These are phyloP conservation scores for Saccharomyces pastorianus DNA, from an alignment of 1,139 yeast genomes.

Conservation along the genomic window DNA sequence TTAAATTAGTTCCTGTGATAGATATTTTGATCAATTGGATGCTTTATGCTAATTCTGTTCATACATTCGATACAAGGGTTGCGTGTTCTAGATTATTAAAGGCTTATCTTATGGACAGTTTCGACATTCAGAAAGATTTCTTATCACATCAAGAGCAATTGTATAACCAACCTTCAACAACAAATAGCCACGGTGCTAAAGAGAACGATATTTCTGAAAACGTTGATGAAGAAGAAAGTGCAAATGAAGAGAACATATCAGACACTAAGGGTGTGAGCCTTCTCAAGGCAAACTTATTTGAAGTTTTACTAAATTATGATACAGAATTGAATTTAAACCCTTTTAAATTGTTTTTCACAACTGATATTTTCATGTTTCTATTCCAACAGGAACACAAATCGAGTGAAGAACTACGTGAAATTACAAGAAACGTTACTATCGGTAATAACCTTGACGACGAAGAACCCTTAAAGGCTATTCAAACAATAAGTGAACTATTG, in stretches of 20 bases:
- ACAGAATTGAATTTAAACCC: conserved; percentile 73
- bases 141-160: conserved; percentile 54
- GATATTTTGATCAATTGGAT: conserved; percentile 78
- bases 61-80: conserved; percentile 69
- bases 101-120: conserved; percentile 60
- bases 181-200: conserved; percentile 3
- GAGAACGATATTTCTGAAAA: background rate
- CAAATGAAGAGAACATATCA: background rate
- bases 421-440: conserved; percentile 48
- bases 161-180: conserved; percentile 26
- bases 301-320: conserved; percentile 69
- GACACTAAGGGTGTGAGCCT: background rate
- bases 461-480: conserved; percentile 66
- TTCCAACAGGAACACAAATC: conserved; percentile 44
- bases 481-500: conserved; percentile 70
- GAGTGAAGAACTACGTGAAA: conserved; percentile 29
- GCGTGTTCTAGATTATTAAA: conserved; percentile 61
- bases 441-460: conserved; percentile 64
- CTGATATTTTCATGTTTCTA: conserved; percentile 54
- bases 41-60: conserved; percentile 68
- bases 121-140: conserved; percentile 53
- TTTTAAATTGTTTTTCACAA: conserved; percentile 79
- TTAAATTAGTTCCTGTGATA: conserved; percentile 47
- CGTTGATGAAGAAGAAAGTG: background rate
- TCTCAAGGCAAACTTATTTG: conserved; percentile 44